Base-by-base conservation (phyloP, 345 rosid genomes). In the Cardamine occulta region DNA sequence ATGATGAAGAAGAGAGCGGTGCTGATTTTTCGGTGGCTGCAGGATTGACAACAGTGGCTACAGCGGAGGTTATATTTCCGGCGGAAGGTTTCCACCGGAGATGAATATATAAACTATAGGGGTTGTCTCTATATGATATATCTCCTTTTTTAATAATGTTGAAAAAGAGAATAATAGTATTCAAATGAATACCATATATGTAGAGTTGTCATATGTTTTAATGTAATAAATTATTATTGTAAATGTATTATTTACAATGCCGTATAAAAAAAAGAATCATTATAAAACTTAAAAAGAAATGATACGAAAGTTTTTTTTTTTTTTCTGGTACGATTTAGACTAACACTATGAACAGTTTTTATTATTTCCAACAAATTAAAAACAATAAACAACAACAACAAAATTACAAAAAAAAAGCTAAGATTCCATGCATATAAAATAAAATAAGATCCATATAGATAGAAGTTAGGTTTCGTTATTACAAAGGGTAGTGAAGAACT, bases 1-100 rank as follows among this genome's bases (percentile, higher is more conserved):
- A 86, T 49, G 96, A 87, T 0, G 97, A 87, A 26, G 91, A 89
- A 61, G 84, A 89, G 68, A 91, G 85, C 44, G 86, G 88, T 51
- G 82, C 47, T 51, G 74, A 73, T 51, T 74, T 84, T 63, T 85
- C 87, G 32, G 75, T 57, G 39, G 75, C 53, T 39, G 17, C 72
- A 68, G 76, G 76, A 26, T 71, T 72, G 1, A 48, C 80, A 28
- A 8, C 52, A 11, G 66, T 70, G 49, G 66, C 80, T 63, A 4
- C 70, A 31, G 18, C 76, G 7, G 74, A 78, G 8, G 70, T 59
- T 72, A 34, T 80, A 54, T 85, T 82, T 58, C 48, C 80, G 54
- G 64, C 72, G n/a, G 85, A 86, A 11, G 71, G 80, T 1, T 80
- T 84, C 78, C 85, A 78, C 75, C 78, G 81, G 58, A 76, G 85